phyloP scores from a whole-genome alignment of 75 land plant genomes.

The Picea sitchensis region DNA sequence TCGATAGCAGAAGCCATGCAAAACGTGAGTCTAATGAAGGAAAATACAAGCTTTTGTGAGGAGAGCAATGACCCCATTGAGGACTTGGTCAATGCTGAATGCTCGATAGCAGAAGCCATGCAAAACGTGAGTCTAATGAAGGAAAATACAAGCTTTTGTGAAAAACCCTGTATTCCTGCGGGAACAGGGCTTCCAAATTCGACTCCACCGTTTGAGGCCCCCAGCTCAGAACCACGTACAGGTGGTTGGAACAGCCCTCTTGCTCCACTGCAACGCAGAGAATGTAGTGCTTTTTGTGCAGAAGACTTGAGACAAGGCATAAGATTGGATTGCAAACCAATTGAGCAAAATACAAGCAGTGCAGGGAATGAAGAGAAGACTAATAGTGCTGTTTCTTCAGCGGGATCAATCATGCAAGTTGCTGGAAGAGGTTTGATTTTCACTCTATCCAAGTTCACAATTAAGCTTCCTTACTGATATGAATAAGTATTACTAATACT shows the following conservation, averaged over 20 bases:
- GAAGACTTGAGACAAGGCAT: background rate
- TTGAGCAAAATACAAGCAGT: background rate
- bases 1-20: too few species aligned
- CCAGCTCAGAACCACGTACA: background rate
- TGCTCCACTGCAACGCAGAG: background rate
- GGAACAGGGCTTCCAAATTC: background rate
- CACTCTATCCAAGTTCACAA: background rate
- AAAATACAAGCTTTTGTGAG: too few species aligned
- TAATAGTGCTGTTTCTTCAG: background rate
- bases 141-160: background rate
- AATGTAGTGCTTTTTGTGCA: background rate
- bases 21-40: too few species aligned
- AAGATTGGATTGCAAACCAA: background rate
- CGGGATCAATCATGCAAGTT: constrained; percentile 2
- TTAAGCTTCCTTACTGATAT: background rate
- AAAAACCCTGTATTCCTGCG: background rate
- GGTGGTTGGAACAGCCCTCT: background rate
- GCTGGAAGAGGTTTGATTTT: constrained; percentile 2
- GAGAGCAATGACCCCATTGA: too few species aligned
- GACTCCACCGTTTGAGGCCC: background rate
- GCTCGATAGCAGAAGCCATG: background rate
- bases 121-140: background rate
- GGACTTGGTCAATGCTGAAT: too few species aligned
- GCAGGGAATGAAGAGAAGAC: background rate
- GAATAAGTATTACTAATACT: background rate